Conservation (phyloP, 192 early-diverging fungal genomes). For the Coemansia sp. region DNA sequence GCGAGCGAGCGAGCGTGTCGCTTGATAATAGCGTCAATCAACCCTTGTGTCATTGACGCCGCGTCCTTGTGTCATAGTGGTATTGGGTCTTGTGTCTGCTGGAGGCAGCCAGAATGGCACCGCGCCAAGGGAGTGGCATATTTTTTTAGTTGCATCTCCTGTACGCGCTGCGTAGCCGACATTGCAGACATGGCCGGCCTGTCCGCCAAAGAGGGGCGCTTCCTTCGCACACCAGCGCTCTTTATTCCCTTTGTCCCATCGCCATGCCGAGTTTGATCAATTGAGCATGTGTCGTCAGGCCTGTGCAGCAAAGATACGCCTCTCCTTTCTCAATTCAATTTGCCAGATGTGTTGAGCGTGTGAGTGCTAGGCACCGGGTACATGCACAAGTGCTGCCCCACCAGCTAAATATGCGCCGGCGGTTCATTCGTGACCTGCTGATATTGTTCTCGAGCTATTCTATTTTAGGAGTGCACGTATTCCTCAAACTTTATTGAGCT, state of each 20-base stretch:
- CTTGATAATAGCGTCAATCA: neutral
- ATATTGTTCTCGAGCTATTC: slow-evolving; percentile 8
- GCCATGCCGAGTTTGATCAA: slow-evolving; percentile 9
- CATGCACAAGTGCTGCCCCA: neutral
- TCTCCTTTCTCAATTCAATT: neutral
- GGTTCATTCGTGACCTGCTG: neutral
- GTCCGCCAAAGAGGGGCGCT: neutral
- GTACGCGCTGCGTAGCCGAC: neutral
- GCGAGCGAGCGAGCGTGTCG: no score
- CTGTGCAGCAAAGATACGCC: slow-evolving; percentile 5
- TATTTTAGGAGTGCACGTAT: slow-evolving; percentile 51
- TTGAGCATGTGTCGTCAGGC: slow-evolving; percentile 4
- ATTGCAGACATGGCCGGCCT: neutral
- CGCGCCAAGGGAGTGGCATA: neutral
- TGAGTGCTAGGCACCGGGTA: slow-evolving; percentile 2
- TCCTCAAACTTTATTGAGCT: slow-evolving; percentile 38
- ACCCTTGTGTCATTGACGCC: neutral
- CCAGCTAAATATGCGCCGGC: neutral
- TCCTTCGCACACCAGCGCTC: neutral
- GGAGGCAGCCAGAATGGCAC: slow-evolving; percentile 4
- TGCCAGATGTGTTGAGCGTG: neutral
- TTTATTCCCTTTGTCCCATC: neutral
- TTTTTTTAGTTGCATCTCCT: neutral
- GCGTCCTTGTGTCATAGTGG: neutral
- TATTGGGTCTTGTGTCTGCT: slow-evolving; percentile 3